Evolutionary conservation across 2,329 filamentous ascomycete genomes (phyloP).

Genomic region (Fusarium mexicanum): DNA sequence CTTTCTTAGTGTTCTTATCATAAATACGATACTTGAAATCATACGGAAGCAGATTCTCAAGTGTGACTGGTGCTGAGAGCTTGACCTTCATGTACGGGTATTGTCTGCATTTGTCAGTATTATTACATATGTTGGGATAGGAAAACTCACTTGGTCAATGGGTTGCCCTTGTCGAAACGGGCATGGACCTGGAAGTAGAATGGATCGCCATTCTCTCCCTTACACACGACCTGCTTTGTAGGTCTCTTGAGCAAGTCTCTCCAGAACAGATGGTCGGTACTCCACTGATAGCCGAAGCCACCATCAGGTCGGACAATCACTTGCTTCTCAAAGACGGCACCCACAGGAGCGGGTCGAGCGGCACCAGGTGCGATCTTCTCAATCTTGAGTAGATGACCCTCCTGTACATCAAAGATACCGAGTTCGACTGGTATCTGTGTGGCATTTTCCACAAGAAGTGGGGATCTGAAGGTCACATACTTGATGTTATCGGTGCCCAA

Average conservation of each 20-base stretch:
- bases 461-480: slow-evolving; percentile 94
- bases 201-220: slow-evolving; percentile 84
- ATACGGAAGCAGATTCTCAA: slow-evolving; percentile 94
- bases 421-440: slow-evolving; percentile 96
- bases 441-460: slow-evolving; percentile 91
- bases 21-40: slow-evolving; percentile 99
- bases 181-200: slow-evolving; percentile 98
- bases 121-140: no score
- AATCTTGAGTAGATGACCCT: slow-evolving; percentile 93
- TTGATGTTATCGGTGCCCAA: slow-evolving; percentile 97
- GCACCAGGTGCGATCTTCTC: slow-evolving; percentile 97
- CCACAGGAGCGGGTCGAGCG: slow-evolving; percentile 87
- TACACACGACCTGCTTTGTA: slow-evolving; percentile 87
- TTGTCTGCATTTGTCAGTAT: slow-evolving; percentile 58
- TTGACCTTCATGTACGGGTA: slow-evolving; percentile 97
- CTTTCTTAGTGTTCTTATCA: slow-evolving; percentile 97
- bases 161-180: slow-evolving; percentile 83
- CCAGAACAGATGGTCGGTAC: slow-evolving; percentile 90
- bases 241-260: slow-evolving; percentile 86
- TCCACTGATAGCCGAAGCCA: slow-evolving; percentile 97
- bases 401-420: slow-evolving; percentile 86
- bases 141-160: slow-evolving; percentile 72
- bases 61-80: slow-evolving; percentile 88
- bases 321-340: slow-evolving; percentile 89
- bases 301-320: slow-evolving; percentile 90